Base-by-base conservation (phyloP, 371 early-diverging fungal species). In the Sporodiniella umbellata region DNA sequence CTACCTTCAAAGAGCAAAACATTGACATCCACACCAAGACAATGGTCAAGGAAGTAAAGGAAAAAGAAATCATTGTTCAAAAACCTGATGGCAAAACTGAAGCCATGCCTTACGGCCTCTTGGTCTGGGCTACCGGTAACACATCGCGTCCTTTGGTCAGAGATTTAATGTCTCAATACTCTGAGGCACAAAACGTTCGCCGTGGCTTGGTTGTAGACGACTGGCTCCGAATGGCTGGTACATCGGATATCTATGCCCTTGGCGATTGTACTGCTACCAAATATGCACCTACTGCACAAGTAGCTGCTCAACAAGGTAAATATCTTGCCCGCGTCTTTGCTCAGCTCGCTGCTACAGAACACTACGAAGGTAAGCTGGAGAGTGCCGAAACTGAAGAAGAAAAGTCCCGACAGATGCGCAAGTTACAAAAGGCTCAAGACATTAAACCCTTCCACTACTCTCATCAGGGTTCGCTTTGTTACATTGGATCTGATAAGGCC, bases 101-200 rank as follows among this genome's bases (percentile, higher is more conserved):
- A 18, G 72, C 66, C 14, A 87, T 93, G 37, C 93, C 93, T 19
- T 94, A 90, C 51, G 96, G 96, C 46, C 63, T 94, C 37, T 72
- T 94, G 33, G 94, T 94, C n/a, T 96, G 96, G 95, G 94, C 94
- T 28, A 94, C 96, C 0, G 95, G 96, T 31, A 96, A 94, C 70
- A 90, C 92, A 18, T 75, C 91, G 21, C 83, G 94, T 42, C 89
- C 93, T 4, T 66, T 93, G 26, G 78, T 91, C 49, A 68, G 80
- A 28, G 81, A 87, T 44, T 64, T 94, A 66, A 88, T 91, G 77
- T 71, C 77, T 50, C 80, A 85, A 62, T 62, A 89, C 25, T 77
- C 85, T 24, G 78, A 78, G 22, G 57, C 70, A 10, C 96, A 96
- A 68, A 92, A 73, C 28, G 79, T 87, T 45, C 80, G 88, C 15